A percentile compares a stretch with the other conserved stretches of the same genome.
phyloP scores from a whole-genome alignment of 352 stramenopile genomes.

The Globisporangium middletonii region DNA sequence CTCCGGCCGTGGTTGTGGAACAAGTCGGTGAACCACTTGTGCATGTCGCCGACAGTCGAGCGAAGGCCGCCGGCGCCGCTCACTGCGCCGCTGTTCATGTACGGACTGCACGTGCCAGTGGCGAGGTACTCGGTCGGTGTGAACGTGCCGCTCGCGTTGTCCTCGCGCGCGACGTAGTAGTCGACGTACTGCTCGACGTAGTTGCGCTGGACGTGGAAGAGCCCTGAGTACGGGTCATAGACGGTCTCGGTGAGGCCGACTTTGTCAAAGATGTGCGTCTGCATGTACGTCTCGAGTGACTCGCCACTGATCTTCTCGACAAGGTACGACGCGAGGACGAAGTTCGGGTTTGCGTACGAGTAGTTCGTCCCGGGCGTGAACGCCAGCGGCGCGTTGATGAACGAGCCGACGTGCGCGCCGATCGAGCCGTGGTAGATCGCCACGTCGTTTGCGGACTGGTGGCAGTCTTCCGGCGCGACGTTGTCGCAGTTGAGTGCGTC shows the following conservation, averaged over 20 bases:
- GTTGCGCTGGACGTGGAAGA: slow-evolving; percentile 17
- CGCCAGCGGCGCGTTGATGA: slow-evolving; percentile 43
- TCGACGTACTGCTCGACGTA: slow-evolving; percentile 49
- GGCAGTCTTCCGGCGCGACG: slow-evolving; percentile 2
- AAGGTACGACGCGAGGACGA: slow-evolving; percentile 43
- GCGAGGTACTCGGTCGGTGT: slow-evolving; percentile 16
- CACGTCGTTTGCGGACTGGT: slow-evolving; percentile 13
- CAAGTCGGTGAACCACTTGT: slow-evolving; percentile 45
- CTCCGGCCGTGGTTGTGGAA: slow-evolving; percentile 29
- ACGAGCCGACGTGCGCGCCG: slow-evolving; percentile 27
- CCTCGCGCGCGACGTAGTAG: slow-evolving; percentile 26
- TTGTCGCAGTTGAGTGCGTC: slow-evolving; percentile 28
- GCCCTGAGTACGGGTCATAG: slow-evolving; percentile 38
- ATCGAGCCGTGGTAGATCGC: slow-evolving; percentile 21
- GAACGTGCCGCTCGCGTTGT: slow-evolving; percentile 5
- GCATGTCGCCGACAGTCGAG: slow-evolving; percentile 48
- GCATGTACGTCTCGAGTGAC: slow-evolving; percentile 33
- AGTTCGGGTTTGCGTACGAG: slow-evolving; percentile 47
- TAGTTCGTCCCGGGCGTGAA: slow-evolving; percentile 51
- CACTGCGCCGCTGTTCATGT: slow-evolving; percentile 22
- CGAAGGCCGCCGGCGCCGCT: slow-evolving; percentile 29
- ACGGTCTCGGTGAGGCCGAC: slow-evolving; percentile 29
- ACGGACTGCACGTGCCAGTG: slow-evolving; percentile 46
- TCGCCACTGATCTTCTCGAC: slow-evolving; percentile 49
- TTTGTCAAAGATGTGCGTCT: slow-evolving; percentile 28